These are phyloP conservation scores for Santalum album DNA, from an alignment of 164 flowering plant genomes.

Conservation along the genomic window DNA sequence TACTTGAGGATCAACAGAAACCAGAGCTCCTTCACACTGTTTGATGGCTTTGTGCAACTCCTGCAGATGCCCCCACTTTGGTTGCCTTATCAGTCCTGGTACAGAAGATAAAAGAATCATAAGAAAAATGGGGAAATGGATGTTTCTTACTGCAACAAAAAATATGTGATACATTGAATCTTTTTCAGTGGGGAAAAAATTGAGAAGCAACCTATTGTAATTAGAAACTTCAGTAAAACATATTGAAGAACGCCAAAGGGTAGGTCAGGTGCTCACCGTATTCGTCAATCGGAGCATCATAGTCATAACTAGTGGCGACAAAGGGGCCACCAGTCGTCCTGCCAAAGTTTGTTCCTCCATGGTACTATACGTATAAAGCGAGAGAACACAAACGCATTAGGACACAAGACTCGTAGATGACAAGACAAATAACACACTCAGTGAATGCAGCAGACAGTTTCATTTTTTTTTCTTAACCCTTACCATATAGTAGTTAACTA, in stretches of 20 bases:
- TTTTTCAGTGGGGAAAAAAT: too few species aligned
- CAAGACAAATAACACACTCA: too few species aligned
- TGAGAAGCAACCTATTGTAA: too few species aligned
- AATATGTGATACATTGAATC: too few species aligned
- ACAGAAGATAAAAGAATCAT: conserved; percentile 1
- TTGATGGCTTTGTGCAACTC: conserved; percentile 81
- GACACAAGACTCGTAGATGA: too few species aligned
- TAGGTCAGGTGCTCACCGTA: conserved; percentile 25
- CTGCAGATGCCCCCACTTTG: conserved; percentile 82
- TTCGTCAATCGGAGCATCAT: conserved; percentile 58
- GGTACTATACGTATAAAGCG: conserved; percentile 24
- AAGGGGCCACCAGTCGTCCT: conserved; percentile 55
- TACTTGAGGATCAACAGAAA: conserved; percentile 56
- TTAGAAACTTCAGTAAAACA: neutral
- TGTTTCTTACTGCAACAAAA: too few species aligned
- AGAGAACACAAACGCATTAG: too few species aligned
- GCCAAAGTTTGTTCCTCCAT: conserved; percentile 67
- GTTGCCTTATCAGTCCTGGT: conserved; percentile 62
- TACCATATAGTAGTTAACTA: conserved; percentile 29
- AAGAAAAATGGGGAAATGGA: too few species aligned
- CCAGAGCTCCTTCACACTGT: conserved; percentile 69
- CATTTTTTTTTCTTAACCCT: conserved; percentile 46
- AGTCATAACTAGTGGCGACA: conserved; percentile 54
- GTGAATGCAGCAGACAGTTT: conserved; percentile 6
- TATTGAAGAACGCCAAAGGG: neutral